Conservation (phyloP, 139 green algal species). For the Astrephomene gubernaculifera region DNA sequence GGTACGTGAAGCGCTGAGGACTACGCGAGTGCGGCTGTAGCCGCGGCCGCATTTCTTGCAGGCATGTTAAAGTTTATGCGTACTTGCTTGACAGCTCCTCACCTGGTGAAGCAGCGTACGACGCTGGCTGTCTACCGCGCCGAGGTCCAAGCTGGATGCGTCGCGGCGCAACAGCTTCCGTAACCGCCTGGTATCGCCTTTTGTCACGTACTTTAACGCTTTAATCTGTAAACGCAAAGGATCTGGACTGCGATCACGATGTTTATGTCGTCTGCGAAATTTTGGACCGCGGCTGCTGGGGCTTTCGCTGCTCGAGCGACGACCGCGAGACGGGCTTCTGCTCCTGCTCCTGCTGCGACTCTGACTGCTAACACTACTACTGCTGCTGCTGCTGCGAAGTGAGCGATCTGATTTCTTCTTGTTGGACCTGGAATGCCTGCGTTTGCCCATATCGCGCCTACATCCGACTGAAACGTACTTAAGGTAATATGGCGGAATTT, state of each 20-base stretch:
- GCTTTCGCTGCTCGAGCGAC: too few species aligned
- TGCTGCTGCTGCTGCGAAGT: background rate
- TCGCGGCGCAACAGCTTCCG: background rate
- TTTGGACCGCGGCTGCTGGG: too few species aligned
- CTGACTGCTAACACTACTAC: too few species aligned
- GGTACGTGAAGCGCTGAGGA: too few species aligned
- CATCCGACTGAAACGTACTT: too few species aligned
- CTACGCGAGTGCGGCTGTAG: too few species aligned
- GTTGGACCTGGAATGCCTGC: too few species aligned
- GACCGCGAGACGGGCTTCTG: background rate
- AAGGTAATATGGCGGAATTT: too few species aligned
- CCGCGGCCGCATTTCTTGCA: too few species aligned
- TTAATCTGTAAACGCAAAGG: background rate
- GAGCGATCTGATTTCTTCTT: too few species aligned
- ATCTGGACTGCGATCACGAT: background rate
- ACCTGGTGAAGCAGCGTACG: conserved; percentile 40
- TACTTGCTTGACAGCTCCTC: background rate
- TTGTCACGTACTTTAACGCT: background rate
- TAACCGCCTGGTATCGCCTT: background rate
- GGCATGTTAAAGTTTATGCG: background rate
- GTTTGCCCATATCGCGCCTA: too few species aligned
- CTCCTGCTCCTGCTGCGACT: background rate
- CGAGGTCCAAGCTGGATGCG: background rate
- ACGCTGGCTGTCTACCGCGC: background rate
- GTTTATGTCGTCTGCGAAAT: too few species aligned